Evolutionary conservation across 106 monocot species (phyloP).

Genomic region (Xerophyta viscosa): DNA sequence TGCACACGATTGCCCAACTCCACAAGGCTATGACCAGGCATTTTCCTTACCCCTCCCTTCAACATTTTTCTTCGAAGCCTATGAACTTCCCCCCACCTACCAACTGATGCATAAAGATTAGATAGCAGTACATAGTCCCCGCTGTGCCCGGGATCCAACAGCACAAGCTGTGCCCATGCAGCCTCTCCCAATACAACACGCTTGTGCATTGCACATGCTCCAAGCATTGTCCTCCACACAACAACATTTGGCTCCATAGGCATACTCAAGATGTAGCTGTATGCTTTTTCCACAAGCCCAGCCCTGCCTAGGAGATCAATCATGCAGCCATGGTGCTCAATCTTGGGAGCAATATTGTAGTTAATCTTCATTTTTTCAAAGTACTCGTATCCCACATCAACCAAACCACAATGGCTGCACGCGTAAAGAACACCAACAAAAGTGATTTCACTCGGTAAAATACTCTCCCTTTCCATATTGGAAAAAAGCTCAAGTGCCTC

Average conservation of each 20-base stretch:
- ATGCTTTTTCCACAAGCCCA: conserved; percentile 57
- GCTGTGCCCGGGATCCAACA: conserved; percentile 68
- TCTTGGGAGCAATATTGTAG: conserved; percentile 49
- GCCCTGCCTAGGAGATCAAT: conserved; percentile 74
- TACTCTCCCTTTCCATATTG: conserved; percentile 47
- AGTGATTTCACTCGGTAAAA: conserved; percentile 67
- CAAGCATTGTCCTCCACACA: conserved; percentile 77
- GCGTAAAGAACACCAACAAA: conserved; percentile 72
- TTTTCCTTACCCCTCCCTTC: conserved; percentile 57
- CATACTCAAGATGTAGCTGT: conserved; percentile 48
- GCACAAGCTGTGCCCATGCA: conserved; percentile 39
- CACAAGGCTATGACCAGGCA: conserved; percentile 61
- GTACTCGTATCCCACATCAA: conserved; percentile 53
- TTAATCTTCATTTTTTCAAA: conserved; percentile 47
- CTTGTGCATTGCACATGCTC: conserved; percentile 72
- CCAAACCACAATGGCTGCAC: conserved; percentile 82
- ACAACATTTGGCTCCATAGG: conserved; percentile 62
- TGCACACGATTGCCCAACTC: conserved; percentile 38
- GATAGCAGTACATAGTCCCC: conserved; percentile 82
- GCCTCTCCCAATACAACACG: conserved; percentile 35
- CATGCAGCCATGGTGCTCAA: conserved; percentile 88
- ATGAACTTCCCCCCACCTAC: conserved; percentile 53
- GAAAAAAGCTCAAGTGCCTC: conserved; percentile 54
- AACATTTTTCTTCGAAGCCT: conserved; percentile 52
- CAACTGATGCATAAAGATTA: conserved; percentile 51